These are phyloP conservation scores for Eucalyptus pauciflora DNA, from an alignment of 345 rosid species.

Conservation along the genomic window DNA sequence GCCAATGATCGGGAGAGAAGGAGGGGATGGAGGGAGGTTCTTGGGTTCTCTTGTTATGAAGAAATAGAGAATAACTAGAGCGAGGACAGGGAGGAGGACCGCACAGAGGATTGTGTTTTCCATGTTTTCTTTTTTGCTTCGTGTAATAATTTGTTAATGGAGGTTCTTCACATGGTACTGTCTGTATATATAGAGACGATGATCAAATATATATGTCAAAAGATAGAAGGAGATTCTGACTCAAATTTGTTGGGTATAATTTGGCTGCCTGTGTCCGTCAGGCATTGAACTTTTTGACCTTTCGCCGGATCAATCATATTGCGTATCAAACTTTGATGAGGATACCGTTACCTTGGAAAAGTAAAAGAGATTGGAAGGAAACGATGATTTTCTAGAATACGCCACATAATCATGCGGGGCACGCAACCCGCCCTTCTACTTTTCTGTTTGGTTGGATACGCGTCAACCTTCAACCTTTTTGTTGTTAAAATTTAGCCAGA, in stretches of 20 bases:
- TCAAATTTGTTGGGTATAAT: neutral
- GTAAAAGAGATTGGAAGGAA: neutral
- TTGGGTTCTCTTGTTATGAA: neutral
- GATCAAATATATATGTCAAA: neutral
- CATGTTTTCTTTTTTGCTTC: neutral
- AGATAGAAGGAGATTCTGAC: neutral
- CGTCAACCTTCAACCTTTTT: no score
- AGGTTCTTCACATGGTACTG: neutral
- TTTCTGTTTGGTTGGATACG: no score
- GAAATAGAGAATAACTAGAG: neutral
- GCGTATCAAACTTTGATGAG: neutral
- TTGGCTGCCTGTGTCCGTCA: neutral
- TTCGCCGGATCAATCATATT: neutral
- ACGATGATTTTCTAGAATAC: neutral
- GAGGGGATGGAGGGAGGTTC: conserved; percentile 27
- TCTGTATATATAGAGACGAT: neutral
- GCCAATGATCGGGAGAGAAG: conserved; percentile 19
- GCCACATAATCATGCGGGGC: neutral
- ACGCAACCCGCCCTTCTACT: neutral
- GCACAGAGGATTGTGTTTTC: neutral
- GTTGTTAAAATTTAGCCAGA: neutral
- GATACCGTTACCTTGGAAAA: neutral
- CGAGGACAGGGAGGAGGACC: neutral
- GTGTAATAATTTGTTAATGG: neutral
- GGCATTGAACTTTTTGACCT: neutral